phyloP scores from a whole-genome alignment of 1,284 basidiomycete genomes.

The Trichosporon ovoides region DNA sequence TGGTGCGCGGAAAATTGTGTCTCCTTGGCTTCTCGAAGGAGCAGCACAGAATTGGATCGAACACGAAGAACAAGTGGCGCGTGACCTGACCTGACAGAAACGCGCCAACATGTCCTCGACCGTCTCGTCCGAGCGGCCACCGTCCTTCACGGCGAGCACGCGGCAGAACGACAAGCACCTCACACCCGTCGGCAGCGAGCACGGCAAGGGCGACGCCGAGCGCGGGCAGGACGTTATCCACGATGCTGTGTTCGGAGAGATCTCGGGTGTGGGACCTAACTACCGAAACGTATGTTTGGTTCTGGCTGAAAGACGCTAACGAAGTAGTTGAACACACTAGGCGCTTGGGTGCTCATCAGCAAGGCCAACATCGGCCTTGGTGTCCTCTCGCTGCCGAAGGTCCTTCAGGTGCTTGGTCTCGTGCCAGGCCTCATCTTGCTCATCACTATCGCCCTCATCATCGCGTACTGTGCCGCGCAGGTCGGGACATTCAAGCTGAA shows the following conservation, averaged over 20 bases:
- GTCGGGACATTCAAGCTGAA: constrained; percentile 40
- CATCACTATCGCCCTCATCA: constrained; percentile 36
- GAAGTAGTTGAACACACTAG: neutral
- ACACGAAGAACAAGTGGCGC: too few species aligned
- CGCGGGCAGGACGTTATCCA: constrained; percentile 7
- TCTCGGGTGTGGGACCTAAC: constrained; percentile 27
- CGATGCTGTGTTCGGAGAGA: constrained; percentile 34
- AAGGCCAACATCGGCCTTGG: constrained; percentile 33
- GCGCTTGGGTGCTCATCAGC: constrained; percentile 2
- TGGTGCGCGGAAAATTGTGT: too few species aligned
- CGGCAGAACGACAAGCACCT: too few species aligned
- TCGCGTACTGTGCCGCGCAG: constrained; percentile 27
- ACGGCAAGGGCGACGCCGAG: constrained; percentile 5
- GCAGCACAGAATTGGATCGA: too few species aligned
- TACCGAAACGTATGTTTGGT: constrained; percentile 27
- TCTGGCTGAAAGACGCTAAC: neutral
- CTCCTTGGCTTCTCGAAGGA: too few species aligned
- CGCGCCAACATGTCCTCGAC: too few species aligned
- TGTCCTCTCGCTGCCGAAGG: constrained; percentile 29
- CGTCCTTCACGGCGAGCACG: too few species aligned
- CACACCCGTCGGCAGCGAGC: too few species aligned
- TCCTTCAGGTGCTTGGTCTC: constrained; percentile 25
- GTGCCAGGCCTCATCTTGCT: constrained; percentile 56
- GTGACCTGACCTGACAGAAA: too few species aligned
- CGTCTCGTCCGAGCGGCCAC: too few species aligned